Evolutionary conservation across 1,139 yeast species (phyloP), one percentile per base, ranked within the genome.

Genomic region (Debaryomyces subglobosus): DNA sequence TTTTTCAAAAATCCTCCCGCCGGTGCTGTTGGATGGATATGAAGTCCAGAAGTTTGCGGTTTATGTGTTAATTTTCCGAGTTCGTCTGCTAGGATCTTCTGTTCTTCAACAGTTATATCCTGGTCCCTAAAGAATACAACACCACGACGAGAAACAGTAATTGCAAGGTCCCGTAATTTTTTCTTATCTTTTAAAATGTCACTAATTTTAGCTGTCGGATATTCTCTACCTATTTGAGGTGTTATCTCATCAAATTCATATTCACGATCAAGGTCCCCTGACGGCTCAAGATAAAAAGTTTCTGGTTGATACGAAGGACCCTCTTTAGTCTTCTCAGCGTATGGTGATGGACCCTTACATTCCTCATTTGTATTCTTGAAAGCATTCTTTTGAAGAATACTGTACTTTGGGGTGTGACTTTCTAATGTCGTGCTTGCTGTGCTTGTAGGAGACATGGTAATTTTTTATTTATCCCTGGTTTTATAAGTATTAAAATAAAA

Each of bases 1-100:
- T 41, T 29, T 23, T 48, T 48, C 8, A 48, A 13, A 38, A 48
- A 48, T 9, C 50, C 50, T 25, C 50, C 50, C 5, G 50, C 50
- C 25, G 50, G 50, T 16, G 48, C 48, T 30, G 38, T 39, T 13
- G 47, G 47, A 25, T 45, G 47, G 5, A 45, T 45, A 38, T 45
- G 47, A n/a, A 45, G 44, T 20, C 50, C 48, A 7, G 50, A 48
- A 10, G 45, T 29, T 13, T 29, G 18, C 16, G 50, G 50, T 25
- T 45, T 45, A 8, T 39, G 44, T 3, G 47, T 45, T 33, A 45
- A 33, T 13, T 25, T 39, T 16, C 47, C 47, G 18, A 45, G 44
- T 25, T 39, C n/a, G 9, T 45, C 24, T 2, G 47, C 47, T 5
- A 27, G 30, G 2, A 27, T 27, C 13, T 27, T 27, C 30, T 27